Percentiles rank a stretch among this genome's conserved stretches.
Evolutionary conservation across 495 filamentous ascomycete genomes (phyloP).

Genomic region (Massariosphaeria phaeospora): DNA sequence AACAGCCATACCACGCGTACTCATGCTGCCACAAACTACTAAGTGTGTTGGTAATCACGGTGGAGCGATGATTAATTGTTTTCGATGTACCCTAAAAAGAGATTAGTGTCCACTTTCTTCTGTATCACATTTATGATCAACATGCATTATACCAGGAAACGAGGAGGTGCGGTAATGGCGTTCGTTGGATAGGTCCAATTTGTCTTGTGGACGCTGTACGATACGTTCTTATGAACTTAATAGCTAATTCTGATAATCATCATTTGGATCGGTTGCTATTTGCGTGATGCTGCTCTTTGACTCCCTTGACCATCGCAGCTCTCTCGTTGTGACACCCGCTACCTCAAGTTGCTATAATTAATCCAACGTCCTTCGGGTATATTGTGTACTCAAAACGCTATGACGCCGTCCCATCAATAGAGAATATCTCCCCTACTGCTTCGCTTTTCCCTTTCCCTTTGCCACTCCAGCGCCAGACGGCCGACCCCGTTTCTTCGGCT

Average conservation of each 20-base stretch:
- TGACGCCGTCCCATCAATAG: no score
- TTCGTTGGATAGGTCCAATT: neutral
- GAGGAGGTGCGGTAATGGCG: neutral
- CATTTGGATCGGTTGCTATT: no score
- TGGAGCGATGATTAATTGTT: no score
- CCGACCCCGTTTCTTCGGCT: conserved; percentile 9
- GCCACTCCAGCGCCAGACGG: neutral
- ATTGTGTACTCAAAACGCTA: no score
- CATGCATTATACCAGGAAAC: conserved; percentile 28
- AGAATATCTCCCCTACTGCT: conserved; percentile 19
- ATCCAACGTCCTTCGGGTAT: no score
- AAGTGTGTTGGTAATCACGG: neutral
- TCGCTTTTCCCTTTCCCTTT: conserved; percentile 28
- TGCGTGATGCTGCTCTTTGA: no score
- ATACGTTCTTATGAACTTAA: conserved; percentile 10
- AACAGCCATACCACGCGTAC: no score
- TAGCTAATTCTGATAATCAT: conserved; percentile 13
- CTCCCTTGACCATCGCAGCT: no score
- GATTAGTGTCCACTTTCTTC: neutral
- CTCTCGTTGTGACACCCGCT: no score
- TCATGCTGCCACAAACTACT: conserved; percentile 25
- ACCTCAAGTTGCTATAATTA: no score
- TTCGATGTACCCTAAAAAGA: no score
- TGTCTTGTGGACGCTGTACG: neutral
- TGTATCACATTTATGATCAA: conserved; percentile 1